Percentiles rank a stretch among this genome's conserved stretches.
Conservation (phyloP, 164 flowering plant genomes). For the Taxillus chinensis region DNA sequence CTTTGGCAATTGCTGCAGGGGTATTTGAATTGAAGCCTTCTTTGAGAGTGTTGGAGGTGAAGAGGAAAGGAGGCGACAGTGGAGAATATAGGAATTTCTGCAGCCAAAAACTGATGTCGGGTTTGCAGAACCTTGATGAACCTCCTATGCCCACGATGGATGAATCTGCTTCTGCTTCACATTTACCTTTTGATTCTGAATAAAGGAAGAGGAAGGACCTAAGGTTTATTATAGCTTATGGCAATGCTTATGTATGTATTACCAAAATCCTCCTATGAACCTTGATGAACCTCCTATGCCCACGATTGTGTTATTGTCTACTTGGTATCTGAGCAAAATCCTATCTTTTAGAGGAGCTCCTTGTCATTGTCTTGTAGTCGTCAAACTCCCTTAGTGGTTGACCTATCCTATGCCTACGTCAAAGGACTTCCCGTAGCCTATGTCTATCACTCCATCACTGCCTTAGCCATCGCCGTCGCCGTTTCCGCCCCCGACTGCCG, state of each 20-base stretch:
- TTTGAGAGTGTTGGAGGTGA: slow-evolving; percentile 77
- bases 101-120: slow-evolving; percentile 58
- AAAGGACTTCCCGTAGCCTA: no score
- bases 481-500: no score
- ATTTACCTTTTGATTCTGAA: slow-evolving; percentile 47
- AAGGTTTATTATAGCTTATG: slow-evolving; percentile 15
- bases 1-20: slow-evolving; percentile 71
- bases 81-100: slow-evolving; percentile 71
- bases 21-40: slow-evolving; percentile 77
- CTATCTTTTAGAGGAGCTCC: no score
- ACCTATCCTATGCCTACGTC: no score
- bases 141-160: slow-evolving; percentile 20
- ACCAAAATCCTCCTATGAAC: no score
- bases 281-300: no score
- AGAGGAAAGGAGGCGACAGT: slow-evolving; percentile 75
- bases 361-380: no score
- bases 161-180: slow-evolving; percentile 13
- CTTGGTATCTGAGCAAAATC: no score
- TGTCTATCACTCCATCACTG: no score
- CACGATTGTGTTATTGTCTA: no score
- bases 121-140: slow-evolving; percentile 26
- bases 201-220: slow-evolving; percentile 17
- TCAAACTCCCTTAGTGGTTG: no score
- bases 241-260: background rate
- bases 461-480: no score